Percentiles rank a stretch among this genome's conserved stretches.
Evolutionary conservation across 2,329 filamentous ascomycete genomes (phyloP).

Genomic region (Colletotrichum truncatum): DNA sequence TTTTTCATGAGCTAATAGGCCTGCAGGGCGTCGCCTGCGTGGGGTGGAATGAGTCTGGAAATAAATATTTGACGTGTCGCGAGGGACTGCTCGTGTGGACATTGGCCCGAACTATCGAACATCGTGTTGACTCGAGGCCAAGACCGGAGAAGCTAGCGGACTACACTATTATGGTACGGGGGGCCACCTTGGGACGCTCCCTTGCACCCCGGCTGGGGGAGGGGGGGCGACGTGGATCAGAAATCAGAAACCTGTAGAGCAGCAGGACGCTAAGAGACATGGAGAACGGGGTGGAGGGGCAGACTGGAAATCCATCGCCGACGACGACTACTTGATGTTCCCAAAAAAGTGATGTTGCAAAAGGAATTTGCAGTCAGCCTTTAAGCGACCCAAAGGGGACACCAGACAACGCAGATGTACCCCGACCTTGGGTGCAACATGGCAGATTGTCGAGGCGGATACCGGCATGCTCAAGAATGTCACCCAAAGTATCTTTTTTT

Average conservation of each 20-base stretch:
- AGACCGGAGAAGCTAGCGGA: constrained; percentile 27
- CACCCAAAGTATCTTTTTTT: neutral
- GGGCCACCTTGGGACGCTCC: constrained; percentile 10
- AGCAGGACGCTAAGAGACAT: constrained; percentile 21
- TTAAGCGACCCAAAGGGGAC: constrained; percentile 6
- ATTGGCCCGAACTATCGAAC: constrained; percentile 47
- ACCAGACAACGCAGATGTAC: constrained; percentile 1
- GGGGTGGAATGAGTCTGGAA: constrained; percentile 38
- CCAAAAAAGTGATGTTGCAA: neutral
- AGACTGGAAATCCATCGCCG: constrained; percentile 2
- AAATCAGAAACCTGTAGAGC: constrained; percentile 11
- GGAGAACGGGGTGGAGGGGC: constrained; percentile 15
- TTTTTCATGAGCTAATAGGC: constrained; percentile 47
- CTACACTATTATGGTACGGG: constrained; percentile 8
- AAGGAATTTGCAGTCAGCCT: neutral
- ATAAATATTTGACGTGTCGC: constrained; percentile 38
- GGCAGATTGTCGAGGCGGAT: neutral
- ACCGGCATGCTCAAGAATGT: neutral
- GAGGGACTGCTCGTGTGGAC: constrained; percentile 43
- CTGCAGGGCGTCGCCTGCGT: constrained; percentile 36
- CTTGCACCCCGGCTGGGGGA: constrained; percentile 17
- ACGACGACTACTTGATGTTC: neutral
- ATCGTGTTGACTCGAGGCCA: constrained; percentile 31
- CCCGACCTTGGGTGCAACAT: neutral
- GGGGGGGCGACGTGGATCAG: constrained; percentile 18